Base-by-base conservation (phyloP, 345 rosid genomes). In the Triadica sebifera region DNA sequence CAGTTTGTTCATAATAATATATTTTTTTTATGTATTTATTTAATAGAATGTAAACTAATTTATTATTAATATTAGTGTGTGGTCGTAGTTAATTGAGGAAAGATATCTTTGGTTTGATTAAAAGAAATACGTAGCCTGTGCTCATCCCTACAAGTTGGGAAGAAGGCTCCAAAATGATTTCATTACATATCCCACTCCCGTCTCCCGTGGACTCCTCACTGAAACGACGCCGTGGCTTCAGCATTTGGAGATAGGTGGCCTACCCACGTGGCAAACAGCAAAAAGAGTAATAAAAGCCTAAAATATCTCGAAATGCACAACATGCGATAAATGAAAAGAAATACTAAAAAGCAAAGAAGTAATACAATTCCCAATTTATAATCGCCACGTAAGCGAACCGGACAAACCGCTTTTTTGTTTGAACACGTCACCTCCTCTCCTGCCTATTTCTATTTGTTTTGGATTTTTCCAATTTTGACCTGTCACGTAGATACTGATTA, bases 221-320 rank as follows among this genome's bases (percentile, higher is more conserved):
- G 24, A 22, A 8, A 24, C 29, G 62, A 20, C 12, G 64, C 34
- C 64, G 39, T 50, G 41, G n/a, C 12, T 1, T 4, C 20, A 55
- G 0, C 56, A 13, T 16, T 6, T 13, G 2, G 19, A 0, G 58
- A 49, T 68, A 7, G 59, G 24, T 16, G 5, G 2, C 0, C 4
- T 37, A 19, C 20, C 22, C 29, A 64, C 67, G 50, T 64, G 25
- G 67, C 65, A 34, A 12, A 61, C 34, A 60, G 22, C 4, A 29
- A 29, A 29, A 58, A 17, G 20, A 3, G 57, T 4, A 4, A 3
- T 17, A 25, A 59, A 5, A 9, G 16, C 22, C n/a, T 5, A 60
- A 39, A 65, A n/a, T 65, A 65, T 65, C 53, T 65, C 37, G 45
- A 65, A 20, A 65, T 43, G 69, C 65, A 6, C 53, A 29, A 22